phyloP scores from a whole-genome alignment of 106 monocot genomes.

The Iris macrosiphon region DNA sequence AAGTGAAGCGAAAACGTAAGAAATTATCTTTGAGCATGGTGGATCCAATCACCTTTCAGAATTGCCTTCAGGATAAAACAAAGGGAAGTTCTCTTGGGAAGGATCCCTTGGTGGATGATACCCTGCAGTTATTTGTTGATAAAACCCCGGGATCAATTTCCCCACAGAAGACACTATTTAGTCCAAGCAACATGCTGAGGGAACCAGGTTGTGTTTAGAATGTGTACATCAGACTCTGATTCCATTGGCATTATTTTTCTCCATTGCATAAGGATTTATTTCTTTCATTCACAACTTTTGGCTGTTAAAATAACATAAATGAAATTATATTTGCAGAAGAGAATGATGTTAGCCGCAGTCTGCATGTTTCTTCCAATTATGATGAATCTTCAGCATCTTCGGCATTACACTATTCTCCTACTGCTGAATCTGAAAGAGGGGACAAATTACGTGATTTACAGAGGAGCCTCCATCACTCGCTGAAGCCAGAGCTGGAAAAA shows the following conservation, averaged over 20 bases:
- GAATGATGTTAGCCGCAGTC: conserved; percentile 1
- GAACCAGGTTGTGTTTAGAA: conserved; percentile 13
- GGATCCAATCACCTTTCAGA: conserved; percentile 10
- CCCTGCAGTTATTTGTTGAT: neutral
- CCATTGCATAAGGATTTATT: too few relatives aligned
- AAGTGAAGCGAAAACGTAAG: conserved; percentile 46
- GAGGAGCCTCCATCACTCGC: conserved; percentile 31
- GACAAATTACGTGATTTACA: conserved; percentile 29
- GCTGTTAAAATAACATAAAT: conserved; percentile 3
- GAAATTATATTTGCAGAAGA: conserved; percentile 13
- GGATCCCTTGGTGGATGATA: neutral
- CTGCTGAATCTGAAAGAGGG: conserved; percentile 25
- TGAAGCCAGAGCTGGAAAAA: conserved; percentile 62
- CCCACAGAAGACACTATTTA: neutral
- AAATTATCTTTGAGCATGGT: conserved; percentile 22
- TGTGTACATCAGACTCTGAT: too few relatives aligned
- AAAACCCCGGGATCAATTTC: conserved; percentile 7
- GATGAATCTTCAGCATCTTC: conserved; percentile 14
- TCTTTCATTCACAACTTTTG: too few relatives aligned
- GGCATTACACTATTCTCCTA: conserved; percentile 13
- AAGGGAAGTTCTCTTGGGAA: conserved; percentile 2
- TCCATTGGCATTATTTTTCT: too few relatives aligned
- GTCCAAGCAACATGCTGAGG: neutral
- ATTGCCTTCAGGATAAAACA: conserved; percentile 18
- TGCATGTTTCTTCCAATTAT: conserved; percentile 6